Conservation (phyloP, 768 basidiomycete species). For the Collybiopsis luxurians region DNA sequence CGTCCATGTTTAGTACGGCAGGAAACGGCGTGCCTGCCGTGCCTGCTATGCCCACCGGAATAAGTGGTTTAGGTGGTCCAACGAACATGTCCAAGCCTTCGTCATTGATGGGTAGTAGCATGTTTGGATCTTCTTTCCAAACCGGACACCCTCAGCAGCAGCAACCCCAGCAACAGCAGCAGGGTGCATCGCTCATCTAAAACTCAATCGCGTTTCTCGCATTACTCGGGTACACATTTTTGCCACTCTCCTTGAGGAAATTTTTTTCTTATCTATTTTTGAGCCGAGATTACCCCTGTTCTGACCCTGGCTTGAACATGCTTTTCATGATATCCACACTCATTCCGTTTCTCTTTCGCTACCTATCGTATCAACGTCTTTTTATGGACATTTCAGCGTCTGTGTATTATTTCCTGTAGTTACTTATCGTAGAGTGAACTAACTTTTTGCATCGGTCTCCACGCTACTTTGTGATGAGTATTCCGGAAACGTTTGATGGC, state of each 20-base stretch:
- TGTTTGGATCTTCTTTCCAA: slow-evolving; percentile 2
- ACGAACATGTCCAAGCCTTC: slow-evolving; percentile 21
- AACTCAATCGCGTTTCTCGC: not conserved
- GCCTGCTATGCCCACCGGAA: slow-evolving; percentile 5
- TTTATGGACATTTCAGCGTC: slow-evolving; percentile 3
- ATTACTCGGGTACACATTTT: not conserved
- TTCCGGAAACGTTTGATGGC: no score
- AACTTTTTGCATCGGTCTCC: no score
- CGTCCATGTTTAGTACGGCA: slow-evolving; percentile 45
- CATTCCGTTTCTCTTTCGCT: slow-evolving; percentile 14
- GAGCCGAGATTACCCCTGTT: slow-evolving; percentile 6
- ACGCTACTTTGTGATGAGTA: no score
- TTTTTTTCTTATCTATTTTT: slow-evolving; percentile 6
- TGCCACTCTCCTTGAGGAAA: not conserved
- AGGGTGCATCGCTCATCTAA: slow-evolving; percentile 49
- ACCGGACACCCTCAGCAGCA: slow-evolving; percentile 16
- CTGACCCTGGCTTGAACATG: slow-evolving; percentile 16
- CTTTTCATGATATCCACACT: slow-evolving; percentile 14
- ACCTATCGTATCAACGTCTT: not conserved
- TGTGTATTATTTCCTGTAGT: not conserved
- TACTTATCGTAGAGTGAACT: not conserved
- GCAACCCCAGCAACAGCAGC: slow-evolving; percentile 40
- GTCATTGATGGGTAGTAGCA: slow-evolving; percentile 4
- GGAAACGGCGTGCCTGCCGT: slow-evolving; percentile 10
- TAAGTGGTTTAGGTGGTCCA: slow-evolving; percentile 17